Percentiles rank a stretch among this genome's conserved stretches.
These are phyloP conservation scores for Amaranthus cruentus DNA, from an alignment of 148 eudicot species.

Conservation along the genomic window DNA sequence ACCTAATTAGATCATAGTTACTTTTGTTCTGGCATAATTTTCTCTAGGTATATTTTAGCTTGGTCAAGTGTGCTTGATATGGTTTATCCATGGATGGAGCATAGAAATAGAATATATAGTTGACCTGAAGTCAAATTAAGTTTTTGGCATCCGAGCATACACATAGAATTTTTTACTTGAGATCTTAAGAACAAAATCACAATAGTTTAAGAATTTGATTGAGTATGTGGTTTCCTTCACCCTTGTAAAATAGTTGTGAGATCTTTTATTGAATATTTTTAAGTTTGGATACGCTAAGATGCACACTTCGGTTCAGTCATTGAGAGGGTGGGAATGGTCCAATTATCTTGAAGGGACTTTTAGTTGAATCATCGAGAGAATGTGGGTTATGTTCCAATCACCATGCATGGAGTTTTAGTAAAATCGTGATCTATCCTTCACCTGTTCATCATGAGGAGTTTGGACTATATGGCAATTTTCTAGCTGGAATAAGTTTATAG, in stretches of 20 bases:
- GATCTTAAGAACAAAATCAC: no score
- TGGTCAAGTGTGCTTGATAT: neutral
- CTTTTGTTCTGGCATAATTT: neutral
- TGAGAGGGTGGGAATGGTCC: no score
- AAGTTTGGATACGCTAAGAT: no score
- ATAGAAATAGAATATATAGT: neutral
- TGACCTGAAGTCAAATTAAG: neutral
- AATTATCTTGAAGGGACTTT: no score
- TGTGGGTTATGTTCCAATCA: neutral
- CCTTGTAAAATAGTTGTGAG: no score
- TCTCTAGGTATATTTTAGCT: neutral
- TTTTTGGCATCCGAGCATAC: neutral
- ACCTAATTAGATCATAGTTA: neutral
- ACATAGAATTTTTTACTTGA: neutral
- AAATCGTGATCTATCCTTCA: neutral
- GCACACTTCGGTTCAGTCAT: no score
- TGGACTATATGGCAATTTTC: neutral
- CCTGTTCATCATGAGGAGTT: neutral
- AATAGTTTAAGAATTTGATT: no score
- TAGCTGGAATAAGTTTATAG: neutral
- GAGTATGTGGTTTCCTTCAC: no score
- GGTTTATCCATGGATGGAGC: neutral
- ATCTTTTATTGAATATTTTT: no score
- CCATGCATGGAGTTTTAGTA: neutral
- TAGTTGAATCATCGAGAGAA: neutral